Evolutionary conservation across 2,329 filamentous ascomycete genomes (phyloP), one percentile per base, ranked within the genome.

Genomic region (Neodidymelliopsis sp.): DNA sequence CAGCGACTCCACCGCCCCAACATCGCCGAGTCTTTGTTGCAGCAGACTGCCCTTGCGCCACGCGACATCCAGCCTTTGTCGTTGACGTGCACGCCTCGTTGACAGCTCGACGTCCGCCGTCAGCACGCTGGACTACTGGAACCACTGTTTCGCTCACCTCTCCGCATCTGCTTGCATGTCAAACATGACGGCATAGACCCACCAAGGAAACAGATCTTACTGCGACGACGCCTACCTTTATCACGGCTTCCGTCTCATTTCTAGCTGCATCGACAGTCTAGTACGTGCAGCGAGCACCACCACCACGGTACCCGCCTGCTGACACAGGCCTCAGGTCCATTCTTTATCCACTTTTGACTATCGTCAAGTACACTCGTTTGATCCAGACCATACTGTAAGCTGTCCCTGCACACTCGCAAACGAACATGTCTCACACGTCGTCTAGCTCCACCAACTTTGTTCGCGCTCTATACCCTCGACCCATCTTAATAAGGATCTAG

Each of bases 311-410:
- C 13, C 37, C 5, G 9, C 25, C 15, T 11, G 22, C 61, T 70
- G 54, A 70, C 56, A 15, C 19, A 11, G 12, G 12, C 33, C 29
- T 6, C 53, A 70, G 67, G 64, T 70, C 65, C 71, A 72, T 61
- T 74, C 71, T 54, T 73, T 72, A 62, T 29, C 43, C 55, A 62
- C 41, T 40, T 63, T 73, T 73, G 70, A 72, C 60, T 56, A 62
- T 73, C 65, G 76, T 79, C 77, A 79, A 77, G 69, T 77, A 75
- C 77, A 79, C 75, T 80, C 77, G 76, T 79, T 80, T 79, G 71
- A 62, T 66, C 54, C 56, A 54, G 53, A 62, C 67, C 67, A 69
- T 66, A 76, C 71, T 68, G 69, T 71, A 62, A 34, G 69, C 63
- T 18, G 22, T 37, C 27, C n/a, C 9, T 25, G 15, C 37, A 7